These are phyloP conservation scores for Aristolochia fimbriata DNA, from an alignment of 164 flowering plant species.

Conservation along the genomic window DNA sequence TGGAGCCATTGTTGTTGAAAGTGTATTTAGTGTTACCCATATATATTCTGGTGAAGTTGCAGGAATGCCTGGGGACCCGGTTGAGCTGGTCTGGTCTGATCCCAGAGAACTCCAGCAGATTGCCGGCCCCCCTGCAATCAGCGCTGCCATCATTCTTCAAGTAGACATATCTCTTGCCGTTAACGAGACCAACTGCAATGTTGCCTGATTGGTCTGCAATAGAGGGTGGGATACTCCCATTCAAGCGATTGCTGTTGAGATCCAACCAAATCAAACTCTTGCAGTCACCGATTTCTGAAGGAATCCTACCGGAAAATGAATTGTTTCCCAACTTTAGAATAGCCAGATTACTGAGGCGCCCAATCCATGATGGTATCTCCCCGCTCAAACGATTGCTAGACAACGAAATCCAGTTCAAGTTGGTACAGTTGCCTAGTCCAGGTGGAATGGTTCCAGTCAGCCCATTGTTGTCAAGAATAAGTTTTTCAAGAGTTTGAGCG, in stretches of 20 bases:
- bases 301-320: slow-evolving; percentile 63
- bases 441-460: slow-evolving; percentile 65
- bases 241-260: slow-evolving; percentile 68
- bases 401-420: slow-evolving; percentile 87
- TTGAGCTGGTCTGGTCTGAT: slow-evolving; percentile 47
- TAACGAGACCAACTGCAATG: slow-evolving; percentile 51
- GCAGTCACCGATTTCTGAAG: slow-evolving; percentile 83
- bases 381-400: slow-evolving; percentile 74
- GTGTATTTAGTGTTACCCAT: slow-evolving; percentile 51
- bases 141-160: slow-evolving; percentile 68
- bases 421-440: slow-evolving; percentile 65
- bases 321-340: slow-evolving; percentile 90
- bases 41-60: slow-evolving; percentile 69
- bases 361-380: slow-evolving; percentile 68
- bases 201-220: slow-evolving; percentile 73
- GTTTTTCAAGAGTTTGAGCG: slow-evolving; percentile 45
- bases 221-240: slow-evolving; percentile 60
- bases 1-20: slow-evolving; percentile 76
- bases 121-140: slow-evolving; percentile 86
- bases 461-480: slow-evolving; percentile 83
- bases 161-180: slow-evolving; percentile 66
- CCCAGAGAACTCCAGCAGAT: slow-evolving; percentile 80
- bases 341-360: slow-evolving; percentile 48
- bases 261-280: slow-evolving; percentile 91
- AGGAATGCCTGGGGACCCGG: slow-evolving; percentile 56